phyloP scores from a whole-genome alignment of 495 filamentous ascomycete species.

The Daldinia bambusicola region DNA sequence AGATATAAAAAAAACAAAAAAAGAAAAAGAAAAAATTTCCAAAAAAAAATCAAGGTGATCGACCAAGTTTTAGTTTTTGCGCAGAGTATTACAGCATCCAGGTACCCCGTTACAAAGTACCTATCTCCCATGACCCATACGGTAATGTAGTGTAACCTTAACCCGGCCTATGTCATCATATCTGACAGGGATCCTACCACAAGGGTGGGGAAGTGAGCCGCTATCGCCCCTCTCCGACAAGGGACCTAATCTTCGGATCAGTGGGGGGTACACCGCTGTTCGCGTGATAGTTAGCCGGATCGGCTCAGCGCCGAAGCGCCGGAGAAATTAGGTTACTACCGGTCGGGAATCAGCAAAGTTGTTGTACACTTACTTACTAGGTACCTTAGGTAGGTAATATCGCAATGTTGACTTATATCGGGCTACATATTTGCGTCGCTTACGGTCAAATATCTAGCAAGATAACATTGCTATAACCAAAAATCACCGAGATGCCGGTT shows the following conservation, averaged over 20 bases:
- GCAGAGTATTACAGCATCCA: slow-evolving; percentile 1
- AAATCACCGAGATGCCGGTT: not conserved
- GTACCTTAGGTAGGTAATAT: not conserved
- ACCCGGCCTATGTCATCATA: slow-evolving; percentile 37
- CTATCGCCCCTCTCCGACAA: slow-evolving; percentile 18
- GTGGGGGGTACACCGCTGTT: slow-evolving; percentile 41
- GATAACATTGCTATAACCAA: not conserved
- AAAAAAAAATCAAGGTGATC: slow-evolving; percentile 17
- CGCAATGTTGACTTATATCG: not conserved
- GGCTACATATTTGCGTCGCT: not conserved
- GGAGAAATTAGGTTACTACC: not conserved
- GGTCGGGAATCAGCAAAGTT: not conserved
- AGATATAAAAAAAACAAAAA: slow-evolving; percentile 10
- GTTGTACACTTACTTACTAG: no score
- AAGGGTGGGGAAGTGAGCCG: slow-evolving; percentile 38
- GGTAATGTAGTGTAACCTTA: slow-evolving; percentile 12
- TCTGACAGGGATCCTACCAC: slow-evolving; percentile 11
- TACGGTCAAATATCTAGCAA: not conserved
- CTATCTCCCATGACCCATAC: slow-evolving; percentile 2
- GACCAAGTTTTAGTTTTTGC: slow-evolving; percentile 2
- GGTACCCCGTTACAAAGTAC: slow-evolving; percentile 13
- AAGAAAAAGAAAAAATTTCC: slow-evolving; percentile 1
- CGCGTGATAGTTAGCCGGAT: slow-evolving; percentile 26
- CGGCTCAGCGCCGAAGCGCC: slow-evolving; percentile 9
- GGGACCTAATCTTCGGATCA: slow-evolving; percentile 3